These are phyloP conservation scores for Solioccasus polychromus DNA, from an alignment of 768 basidiomycete genomes.

Conservation along the genomic window DNA sequence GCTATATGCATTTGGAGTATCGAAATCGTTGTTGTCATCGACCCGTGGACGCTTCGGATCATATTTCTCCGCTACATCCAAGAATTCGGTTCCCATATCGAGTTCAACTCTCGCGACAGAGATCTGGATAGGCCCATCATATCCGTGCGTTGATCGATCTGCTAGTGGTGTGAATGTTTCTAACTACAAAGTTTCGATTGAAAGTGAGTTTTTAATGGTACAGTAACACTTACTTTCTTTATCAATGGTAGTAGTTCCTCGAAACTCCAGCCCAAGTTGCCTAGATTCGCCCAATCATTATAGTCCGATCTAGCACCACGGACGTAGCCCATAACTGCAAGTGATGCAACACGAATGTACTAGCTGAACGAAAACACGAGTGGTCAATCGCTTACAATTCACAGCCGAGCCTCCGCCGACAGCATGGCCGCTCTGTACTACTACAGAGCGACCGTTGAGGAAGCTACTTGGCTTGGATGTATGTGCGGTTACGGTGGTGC, in stretches of 20 bases:
- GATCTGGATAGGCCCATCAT: conserved; percentile 31
- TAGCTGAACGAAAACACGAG: no score
- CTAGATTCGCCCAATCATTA: conserved; percentile 24
- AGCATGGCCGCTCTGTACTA: conserved; percentile 5
- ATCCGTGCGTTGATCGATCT: conserved; percentile 33
- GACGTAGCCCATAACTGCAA: conserved; percentile 19
- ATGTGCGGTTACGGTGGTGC: no score
- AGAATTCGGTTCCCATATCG: conserved; percentile 38
- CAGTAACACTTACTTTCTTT: conserved; percentile 14
- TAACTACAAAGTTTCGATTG: background rate
- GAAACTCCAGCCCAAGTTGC: conserved; percentile 26
- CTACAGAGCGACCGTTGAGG: conserved; percentile 13
- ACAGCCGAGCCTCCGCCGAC: conserved; percentile 58
- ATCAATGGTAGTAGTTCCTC: conserved; percentile 25
- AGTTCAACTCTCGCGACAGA: conserved; percentile 12
- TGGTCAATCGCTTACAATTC: conserved; percentile 22
- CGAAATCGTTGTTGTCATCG: conserved; percentile 50
- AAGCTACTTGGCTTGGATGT: conserved; percentile 10
- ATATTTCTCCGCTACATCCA: conserved; percentile 43
- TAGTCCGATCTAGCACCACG: conserved; percentile 27
- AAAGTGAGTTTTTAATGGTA: background rate
- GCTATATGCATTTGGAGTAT: conserved; percentile 22
- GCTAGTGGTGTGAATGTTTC: conserved; percentile 35
- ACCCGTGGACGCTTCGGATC: conserved; percentile 45
- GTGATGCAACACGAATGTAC: no score